phyloP scores from a whole-genome alignment of 129 eudicot genomes.

The Arctium minus region DNA sequence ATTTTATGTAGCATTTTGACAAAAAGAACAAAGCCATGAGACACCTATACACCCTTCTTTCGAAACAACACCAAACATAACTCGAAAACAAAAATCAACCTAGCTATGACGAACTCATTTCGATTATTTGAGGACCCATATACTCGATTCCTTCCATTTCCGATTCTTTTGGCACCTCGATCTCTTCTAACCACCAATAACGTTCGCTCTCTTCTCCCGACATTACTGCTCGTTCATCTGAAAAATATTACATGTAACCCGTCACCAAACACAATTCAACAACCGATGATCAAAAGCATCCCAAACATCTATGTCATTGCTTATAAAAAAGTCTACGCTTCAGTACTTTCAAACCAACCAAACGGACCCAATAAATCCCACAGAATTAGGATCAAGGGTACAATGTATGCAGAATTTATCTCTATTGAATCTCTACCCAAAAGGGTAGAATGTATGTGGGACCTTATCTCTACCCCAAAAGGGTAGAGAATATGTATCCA shows the following conservation, averaged over 20 bases:
- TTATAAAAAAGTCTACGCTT: not conserved
- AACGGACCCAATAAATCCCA: not conserved
- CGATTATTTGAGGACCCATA: constrained; percentile 61
- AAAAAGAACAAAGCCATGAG: not conserved
- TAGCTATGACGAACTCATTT: constrained; percentile 22
- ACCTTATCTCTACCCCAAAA: too few species aligned
- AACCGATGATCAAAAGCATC: not conserved
- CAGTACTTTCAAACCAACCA: not conserved
- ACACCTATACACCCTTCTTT: not conserved
- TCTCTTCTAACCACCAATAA: constrained; percentile 75
- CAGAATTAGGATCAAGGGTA: too few species aligned
- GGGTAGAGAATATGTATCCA: too few species aligned
- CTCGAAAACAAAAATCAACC: not conserved
- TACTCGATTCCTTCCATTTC: constrained; percentile 62
- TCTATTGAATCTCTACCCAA: too few species aligned
- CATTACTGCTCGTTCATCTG: constrained; percentile 27
- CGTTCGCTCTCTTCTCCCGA: constrained; percentile 27
- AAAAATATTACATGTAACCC: not conserved
- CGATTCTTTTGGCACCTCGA: constrained; percentile 59
- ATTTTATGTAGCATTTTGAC: not conserved
- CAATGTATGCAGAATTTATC: too few species aligned
- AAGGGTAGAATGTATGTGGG: too few species aligned
- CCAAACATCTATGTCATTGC: not conserved
- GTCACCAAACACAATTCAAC: not conserved
- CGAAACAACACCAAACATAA: not conserved